A percentile compares a stretch with the other conserved stretches of the same genome.
Conservation (phyloP, 2,329 filamentous ascomycete genomes). For the Lachnellula cervina region DNA sequence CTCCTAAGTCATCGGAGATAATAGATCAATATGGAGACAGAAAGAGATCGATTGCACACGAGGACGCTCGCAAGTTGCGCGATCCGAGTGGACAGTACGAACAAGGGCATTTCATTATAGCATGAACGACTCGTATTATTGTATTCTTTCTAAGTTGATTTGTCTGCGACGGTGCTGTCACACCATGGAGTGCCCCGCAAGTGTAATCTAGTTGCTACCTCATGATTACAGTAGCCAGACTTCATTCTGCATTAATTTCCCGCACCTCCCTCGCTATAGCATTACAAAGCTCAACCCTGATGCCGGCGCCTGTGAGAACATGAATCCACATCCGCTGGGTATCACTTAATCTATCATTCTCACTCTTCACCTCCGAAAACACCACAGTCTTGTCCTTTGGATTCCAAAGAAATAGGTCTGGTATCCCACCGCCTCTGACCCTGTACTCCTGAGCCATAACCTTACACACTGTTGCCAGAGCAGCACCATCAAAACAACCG, state of each 20-base stretch:
- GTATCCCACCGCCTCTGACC: slow-evolving; percentile 79
- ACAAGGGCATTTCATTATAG: no score
- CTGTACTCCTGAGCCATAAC: slow-evolving; percentile 95
- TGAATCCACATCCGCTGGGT: slow-evolving; percentile 97
- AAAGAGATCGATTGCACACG: no score
- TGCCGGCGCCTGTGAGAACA: slow-evolving; percentile 77
- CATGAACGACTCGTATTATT: no score
- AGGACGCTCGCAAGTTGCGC: no score
- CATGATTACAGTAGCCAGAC: no score
- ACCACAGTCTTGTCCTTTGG: slow-evolving; percentile 22
- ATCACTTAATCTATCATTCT: slow-evolving; percentile 91
- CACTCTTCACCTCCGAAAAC: slow-evolving; percentile 37
- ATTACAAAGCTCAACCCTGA: slow-evolving; percentile 77
- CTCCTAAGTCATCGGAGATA: no score
- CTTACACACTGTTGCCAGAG: slow-evolving; percentile 79
- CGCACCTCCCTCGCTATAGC: slow-evolving; percentile 37
- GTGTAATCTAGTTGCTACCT: no score
- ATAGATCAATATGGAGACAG: no score
- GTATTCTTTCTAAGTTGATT: no score
- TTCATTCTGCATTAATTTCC: slow-evolving; percentile 16
- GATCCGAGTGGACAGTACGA: no score
- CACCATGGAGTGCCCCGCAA: no score
- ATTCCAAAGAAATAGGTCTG: slow-evolving; percentile 85
- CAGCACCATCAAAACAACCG: slow-evolving; percentile 71
- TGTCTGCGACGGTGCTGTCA: no score